A percentile compares a stretch with the other conserved stretches of the same genome.
These are phyloP conservation scores for Diplodia seriata DNA, from an alignment of 2,329 filamentous ascomycete species.

Conservation along the genomic window DNA sequence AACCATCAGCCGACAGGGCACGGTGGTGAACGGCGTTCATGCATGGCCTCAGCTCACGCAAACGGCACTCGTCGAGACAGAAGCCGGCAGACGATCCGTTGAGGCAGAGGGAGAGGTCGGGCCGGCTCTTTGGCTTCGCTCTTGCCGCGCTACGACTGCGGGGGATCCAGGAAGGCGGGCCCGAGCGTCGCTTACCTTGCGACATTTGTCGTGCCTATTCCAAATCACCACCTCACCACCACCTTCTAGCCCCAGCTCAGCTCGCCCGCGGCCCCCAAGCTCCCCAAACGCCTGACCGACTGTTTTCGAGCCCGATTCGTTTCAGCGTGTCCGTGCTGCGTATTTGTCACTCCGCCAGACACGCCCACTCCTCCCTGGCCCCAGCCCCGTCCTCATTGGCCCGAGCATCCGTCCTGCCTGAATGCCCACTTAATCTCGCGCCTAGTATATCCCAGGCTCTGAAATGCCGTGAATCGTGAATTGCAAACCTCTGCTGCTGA, in stretches of 20 bases:
- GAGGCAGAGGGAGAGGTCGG: not conserved
- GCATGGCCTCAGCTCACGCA: not conserved
- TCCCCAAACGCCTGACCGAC: constrained; percentile 8
- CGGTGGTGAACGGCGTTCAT: not conserved
- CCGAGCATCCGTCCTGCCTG: not conserved
- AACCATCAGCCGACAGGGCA: not conserved
- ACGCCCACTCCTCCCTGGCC: not conserved
- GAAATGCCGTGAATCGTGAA: not conserved
- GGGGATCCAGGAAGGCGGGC: not conserved
- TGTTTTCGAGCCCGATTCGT: constrained; percentile 13
- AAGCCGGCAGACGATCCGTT: too few species aligned
- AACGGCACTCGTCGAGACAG: too few species aligned
- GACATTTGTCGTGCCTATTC: constrained; percentile 10
- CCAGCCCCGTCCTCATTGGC: not conserved
- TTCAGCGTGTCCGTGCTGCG: constrained; percentile 19
- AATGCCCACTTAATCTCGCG: constrained; percentile 21
- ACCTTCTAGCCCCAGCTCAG: constrained; percentile 15
- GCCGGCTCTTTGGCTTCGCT: not conserved
- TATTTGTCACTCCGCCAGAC: constrained; percentile 27
- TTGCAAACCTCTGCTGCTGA: not conserved
- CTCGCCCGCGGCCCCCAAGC: constrained; percentile 9
- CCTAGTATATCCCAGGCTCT: constrained; percentile 12
- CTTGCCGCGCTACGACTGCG: not conserved
- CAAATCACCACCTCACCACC: constrained; percentile 25
- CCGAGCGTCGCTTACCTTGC: constrained; percentile 19